These are phyloP conservation scores for Ophiostoma himal-ulmi DNA, from an alignment of 2,329 filamentous ascomycete species.

Conservation along the genomic window DNA sequence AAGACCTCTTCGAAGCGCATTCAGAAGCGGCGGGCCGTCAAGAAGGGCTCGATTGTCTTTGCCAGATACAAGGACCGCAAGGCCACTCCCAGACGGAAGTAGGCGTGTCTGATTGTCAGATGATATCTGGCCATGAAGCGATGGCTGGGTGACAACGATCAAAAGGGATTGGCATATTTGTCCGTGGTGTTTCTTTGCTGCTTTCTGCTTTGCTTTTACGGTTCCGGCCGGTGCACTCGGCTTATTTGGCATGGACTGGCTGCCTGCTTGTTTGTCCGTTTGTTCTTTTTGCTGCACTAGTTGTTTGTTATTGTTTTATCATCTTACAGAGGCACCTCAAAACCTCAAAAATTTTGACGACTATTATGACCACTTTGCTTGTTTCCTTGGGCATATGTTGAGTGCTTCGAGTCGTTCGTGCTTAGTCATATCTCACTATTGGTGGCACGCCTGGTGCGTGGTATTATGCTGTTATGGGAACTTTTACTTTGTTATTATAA, in stretches of 20 bases:
- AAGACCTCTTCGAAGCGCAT: conserved; percentile 49
- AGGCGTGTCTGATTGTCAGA: conserved; percentile 5
- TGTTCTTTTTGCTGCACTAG: background rate
- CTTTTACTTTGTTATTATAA: background rate
- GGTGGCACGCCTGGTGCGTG: background rate
- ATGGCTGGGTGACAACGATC: background rate
- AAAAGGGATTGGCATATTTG: background rate
- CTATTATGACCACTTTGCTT: conserved; percentile 15
- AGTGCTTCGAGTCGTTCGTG: background rate
- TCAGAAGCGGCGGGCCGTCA: conserved; percentile 49
- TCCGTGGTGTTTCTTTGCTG: conserved; percentile 1
- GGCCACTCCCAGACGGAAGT: conserved; percentile 39
- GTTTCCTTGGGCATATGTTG: background rate
- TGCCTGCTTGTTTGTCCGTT: conserved; percentile 10
- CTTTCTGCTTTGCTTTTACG: background rate
- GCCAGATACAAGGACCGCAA: conserved; percentile 51
- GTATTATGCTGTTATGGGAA: background rate
- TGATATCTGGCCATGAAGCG: background rate
- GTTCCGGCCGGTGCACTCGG: conserved; percentile 10
- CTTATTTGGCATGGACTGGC: conserved; percentile 9
- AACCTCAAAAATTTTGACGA: conserved; percentile 18
- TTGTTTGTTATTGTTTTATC: background rate
- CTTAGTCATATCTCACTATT: background rate
- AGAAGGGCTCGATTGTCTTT: conserved; percentile 55
- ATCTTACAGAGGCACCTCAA: background rate